These are phyloP conservation scores for Ophiosphaerella narmari DNA, from an alignment of 2,329 filamentous ascomycete species.

Conservation along the genomic window DNA sequence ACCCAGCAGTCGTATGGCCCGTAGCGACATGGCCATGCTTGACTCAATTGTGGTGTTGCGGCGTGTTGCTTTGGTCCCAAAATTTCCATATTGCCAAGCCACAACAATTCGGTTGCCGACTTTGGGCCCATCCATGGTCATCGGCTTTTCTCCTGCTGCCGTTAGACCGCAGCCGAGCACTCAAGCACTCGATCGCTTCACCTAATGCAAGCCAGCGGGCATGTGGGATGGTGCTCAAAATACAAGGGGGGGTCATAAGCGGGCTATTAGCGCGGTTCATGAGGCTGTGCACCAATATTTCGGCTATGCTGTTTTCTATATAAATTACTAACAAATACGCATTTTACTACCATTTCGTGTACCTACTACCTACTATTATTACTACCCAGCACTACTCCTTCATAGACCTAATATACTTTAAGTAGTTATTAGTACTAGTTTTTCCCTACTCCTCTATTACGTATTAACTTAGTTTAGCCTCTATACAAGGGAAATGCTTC, in stretches of 20 bases:
- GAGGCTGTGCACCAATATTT: too few relatives aligned
- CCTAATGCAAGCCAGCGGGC: slow-evolving; percentile 19
- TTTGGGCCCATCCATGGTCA: slow-evolving; percentile 34
- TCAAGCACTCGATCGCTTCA: slow-evolving; percentile 28
- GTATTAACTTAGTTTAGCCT: too few relatives aligned
- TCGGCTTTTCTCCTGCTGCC: slow-evolving; percentile 24
- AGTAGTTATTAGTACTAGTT: too few relatives aligned
- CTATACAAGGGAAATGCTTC: too few relatives aligned
- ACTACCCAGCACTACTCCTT: too few relatives aligned
- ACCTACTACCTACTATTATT: too few relatives aligned
- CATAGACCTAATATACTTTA: too few relatives aligned
- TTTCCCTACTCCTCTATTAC: too few relatives aligned
- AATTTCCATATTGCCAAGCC: slow-evolving; percentile 26
- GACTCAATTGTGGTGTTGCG: slow-evolving; percentile 26
- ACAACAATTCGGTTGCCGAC: slow-evolving; percentile 28
- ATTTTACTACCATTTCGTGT: too few relatives aligned
- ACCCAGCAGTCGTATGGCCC: slow-evolving; percentile 39
- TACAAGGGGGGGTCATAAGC: neutral
- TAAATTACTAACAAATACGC: too few relatives aligned
- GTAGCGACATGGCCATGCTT: slow-evolving; percentile 46
- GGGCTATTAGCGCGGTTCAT: too few relatives aligned
- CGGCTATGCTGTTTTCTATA: too few relatives aligned
- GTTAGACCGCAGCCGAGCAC: slow-evolving; percentile 29
- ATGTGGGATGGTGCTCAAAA: slow-evolving; percentile 8
- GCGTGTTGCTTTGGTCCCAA: slow-evolving; percentile 14